Base-by-base conservation (phyloP, 257 asterid genomes). In the Solanum neorickii region DNA sequence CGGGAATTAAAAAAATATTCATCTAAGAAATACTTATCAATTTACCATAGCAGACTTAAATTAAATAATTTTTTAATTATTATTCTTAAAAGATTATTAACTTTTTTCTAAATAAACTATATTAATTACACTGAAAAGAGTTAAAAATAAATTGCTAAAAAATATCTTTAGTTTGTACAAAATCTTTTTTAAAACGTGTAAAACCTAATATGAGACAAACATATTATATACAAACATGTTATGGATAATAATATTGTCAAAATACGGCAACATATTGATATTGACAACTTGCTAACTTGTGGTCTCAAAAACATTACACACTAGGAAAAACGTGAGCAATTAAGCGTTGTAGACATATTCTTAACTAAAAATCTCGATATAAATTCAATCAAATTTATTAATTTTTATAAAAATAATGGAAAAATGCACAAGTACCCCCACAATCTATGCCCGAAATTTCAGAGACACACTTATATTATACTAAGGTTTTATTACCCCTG, bases 291-390 rank as follows among this genome's bases (percentile, higher is more conserved):
- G 72, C 72, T 25, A 65, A 65, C 33, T n/a, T 65, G 72, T 25
- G 72, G 72, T 6, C 72, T 65, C 72, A 65, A 65, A n/a, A 11
- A 65, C 35, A 25, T 25, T 65, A 65, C 72, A 25, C 29, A 25
- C 18, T 65, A 65, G 25, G 9, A 9, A 65, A n/a, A 65, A 65
- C 72, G 72, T 62, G 70, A 11, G 11, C 70, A 62, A 62, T 12
- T 10, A 62, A 62, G 70, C 4, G 70, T 11, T 4, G 70, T 4
- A 31, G 70, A 62, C 7, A 23, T 62, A 23, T 7, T 62, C 7
- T 9, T 9, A 18, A 0, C 0, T 52, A 52, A 15, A 52, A 52
- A 10, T 56, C 1, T 18, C 2, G 0, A 3, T 56, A 7, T 4
- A 56, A 18, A 56, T 49, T 49, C 1, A 49, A 5, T 49, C 3